Percentiles rank a stretch among this genome's conserved stretches.
Evolutionary conservation across 371 early-diverging fungal species (phyloP).

Genomic region (Batkoa obscura): DNA sequence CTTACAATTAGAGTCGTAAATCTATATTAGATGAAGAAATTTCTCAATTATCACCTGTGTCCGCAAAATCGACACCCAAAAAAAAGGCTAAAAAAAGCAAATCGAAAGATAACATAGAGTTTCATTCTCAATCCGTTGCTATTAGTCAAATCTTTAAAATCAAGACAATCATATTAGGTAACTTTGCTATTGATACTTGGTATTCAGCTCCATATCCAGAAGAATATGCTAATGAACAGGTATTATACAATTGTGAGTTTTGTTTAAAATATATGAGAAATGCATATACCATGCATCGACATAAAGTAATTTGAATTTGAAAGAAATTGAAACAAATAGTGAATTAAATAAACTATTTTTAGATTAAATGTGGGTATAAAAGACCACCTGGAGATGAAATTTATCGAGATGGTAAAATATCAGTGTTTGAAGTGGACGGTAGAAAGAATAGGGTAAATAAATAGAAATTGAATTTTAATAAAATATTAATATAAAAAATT

Average conservation of each 20-base stretch:
- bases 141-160: no score
- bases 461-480: constrained; percentile 6
- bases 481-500: no score
- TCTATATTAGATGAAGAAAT: no score
- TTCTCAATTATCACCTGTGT: no score
- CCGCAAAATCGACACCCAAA: no score
- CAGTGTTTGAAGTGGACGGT: constrained; percentile 92
- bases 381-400: constrained; percentile 99
- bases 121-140: no score
- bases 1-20: no score
- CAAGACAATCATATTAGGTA: no score
- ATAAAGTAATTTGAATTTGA: constrained; percentile 23
- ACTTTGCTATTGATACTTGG: constrained; percentile 84
- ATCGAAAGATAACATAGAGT: no score
- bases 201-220: constrained; percentile 97
- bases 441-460: constrained; percentile 48
- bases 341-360: background rate
- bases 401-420: constrained; percentile 73
- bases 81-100: no score
- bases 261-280: constrained; percentile 90
- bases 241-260: constrained; percentile 87
- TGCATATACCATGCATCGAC: constrained; percentile 39
- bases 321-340: background rate
- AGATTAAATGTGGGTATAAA: constrained; percentile 49
- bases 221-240: constrained; percentile 52